phyloP scores from a whole-genome alignment of 306 rosid species.

The Vigna mungo region DNA sequence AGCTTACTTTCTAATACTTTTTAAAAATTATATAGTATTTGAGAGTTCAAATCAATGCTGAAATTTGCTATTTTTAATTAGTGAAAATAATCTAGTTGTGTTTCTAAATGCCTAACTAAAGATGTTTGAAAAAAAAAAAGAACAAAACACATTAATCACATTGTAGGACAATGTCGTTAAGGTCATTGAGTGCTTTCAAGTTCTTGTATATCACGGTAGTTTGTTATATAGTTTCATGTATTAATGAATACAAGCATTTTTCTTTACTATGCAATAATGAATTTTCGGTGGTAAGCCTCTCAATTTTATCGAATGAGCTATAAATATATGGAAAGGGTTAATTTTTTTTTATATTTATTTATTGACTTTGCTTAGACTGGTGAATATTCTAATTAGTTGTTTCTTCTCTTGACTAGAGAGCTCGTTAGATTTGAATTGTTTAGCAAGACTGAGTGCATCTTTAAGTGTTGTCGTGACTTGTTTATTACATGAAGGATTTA shows the following conservation, averaged over 20 bases:
- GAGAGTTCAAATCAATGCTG: not conserved
- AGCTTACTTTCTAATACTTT: not conserved
- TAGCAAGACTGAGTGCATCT: not conserved
- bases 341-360: slow-evolving; percentile 14
- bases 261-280: too few relatives aligned
- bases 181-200: slow-evolving; percentile 1
- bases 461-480: not conserved
- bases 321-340: not conserved
- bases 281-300: not conserved
- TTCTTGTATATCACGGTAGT: not conserved
- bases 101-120: not conserved
- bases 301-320: not conserved
- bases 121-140: not conserved
- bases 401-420: not conserved
- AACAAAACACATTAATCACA: not conserved
- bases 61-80: not conserved
- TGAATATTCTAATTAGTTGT: not conserved
- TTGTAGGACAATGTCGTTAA: too few relatives aligned
- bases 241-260: not conserved
- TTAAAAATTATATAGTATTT: not conserved
- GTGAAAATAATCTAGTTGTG: not conserved
- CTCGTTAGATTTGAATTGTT: not conserved
- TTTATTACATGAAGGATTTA: slow-evolving; percentile 5
- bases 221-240: not conserved
- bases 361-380: not conserved